Percentiles rank a stretch among this genome's conserved stretches.
These are phyloP conservation scores for Pythium myriotylum DNA, from an alignment of 352 stramenopile species.

Conservation along the genomic window DNA sequence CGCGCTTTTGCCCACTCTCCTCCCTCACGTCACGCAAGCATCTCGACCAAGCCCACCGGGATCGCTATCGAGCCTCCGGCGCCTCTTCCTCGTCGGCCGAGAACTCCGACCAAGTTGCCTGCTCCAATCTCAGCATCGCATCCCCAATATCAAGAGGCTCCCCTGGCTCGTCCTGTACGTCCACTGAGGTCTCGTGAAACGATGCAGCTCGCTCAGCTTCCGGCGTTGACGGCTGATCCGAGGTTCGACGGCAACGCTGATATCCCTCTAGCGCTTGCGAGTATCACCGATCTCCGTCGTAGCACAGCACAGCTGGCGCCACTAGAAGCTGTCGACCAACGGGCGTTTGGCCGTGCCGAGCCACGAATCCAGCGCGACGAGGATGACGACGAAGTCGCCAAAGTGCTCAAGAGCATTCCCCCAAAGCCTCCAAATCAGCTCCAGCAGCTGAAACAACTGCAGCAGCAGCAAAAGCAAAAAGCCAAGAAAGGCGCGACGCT, in stretches of 20 bases:
- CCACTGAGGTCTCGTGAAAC: constrained; percentile 13
- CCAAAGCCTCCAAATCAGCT: constrained; percentile 26
- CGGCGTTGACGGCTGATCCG: not conserved
- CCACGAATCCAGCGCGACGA: not conserved
- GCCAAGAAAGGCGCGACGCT: constrained; percentile 44
- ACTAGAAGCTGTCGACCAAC: not conserved
- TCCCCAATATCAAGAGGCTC: not conserved
- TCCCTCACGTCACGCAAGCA: not conserved
- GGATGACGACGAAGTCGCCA: constrained; percentile 6
- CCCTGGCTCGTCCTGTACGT: not conserved
- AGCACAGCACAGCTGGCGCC: constrained; percentile 21
- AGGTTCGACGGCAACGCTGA: constrained; percentile 1
- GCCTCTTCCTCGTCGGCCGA: not conserved
- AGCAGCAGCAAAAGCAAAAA: constrained; percentile 28
- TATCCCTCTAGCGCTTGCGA: constrained; percentile 8
- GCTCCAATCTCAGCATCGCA: constrained; percentile 1
- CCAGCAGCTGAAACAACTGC: constrained; percentile 27
- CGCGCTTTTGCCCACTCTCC: not conserved
- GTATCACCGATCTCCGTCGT: constrained; percentile 20
- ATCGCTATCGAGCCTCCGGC: not conserved
- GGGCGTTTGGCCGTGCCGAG: not conserved
- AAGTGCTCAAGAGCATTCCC: constrained; percentile 14
- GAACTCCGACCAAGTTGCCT: constrained; percentile 4
- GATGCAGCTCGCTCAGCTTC: constrained; percentile 8
- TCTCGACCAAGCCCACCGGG: not conserved